Conservation (phyloP, 805 yeast genomes). For the Cyberlindnera maclurae region DNA sequence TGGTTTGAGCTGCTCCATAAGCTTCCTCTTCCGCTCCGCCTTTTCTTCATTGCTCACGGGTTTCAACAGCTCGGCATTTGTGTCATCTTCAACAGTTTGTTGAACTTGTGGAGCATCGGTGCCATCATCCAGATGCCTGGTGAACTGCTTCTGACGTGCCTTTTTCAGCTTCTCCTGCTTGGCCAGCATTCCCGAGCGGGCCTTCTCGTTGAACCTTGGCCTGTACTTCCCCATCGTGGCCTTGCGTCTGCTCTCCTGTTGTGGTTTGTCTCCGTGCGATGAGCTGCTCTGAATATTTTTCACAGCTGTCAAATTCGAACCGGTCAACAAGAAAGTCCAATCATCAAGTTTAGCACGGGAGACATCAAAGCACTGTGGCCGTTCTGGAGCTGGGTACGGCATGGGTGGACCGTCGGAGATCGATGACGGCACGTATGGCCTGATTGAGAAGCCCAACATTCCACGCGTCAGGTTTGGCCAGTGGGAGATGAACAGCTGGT, state of each 20-base stretch:
- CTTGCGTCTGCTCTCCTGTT: background rate
- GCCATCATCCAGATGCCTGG: conserved; percentile 39
- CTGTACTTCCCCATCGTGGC: conserved; percentile 73
- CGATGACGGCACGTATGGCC: conserved; percentile 49
- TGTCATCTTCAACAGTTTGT: conserved; percentile 26
- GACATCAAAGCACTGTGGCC: too few relatives aligned
- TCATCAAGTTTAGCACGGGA: background rate
- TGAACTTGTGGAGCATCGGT: conserved; percentile 21
- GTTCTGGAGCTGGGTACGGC: background rate
- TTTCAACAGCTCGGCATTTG: conserved; percentile 54
- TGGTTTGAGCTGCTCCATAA: conserved; percentile 53
- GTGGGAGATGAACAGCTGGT: conserved; percentile 74
- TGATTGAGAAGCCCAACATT: conserved; percentile 57
- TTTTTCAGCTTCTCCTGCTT: conserved; percentile 63
- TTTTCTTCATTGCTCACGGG: conserved; percentile 63
- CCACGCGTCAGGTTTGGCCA: conserved; percentile 60
- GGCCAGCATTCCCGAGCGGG: conserved; percentile 76
- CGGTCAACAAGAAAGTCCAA: background rate
- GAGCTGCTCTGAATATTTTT: conserved; percentile 11
- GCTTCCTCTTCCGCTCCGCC: conserved; percentile 53
- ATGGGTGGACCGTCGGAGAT: conserved; percentile 22
- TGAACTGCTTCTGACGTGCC: conserved; percentile 65
- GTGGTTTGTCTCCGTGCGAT: conserved; percentile 7
- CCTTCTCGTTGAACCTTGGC: conserved; percentile 76
- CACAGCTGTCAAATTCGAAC: background rate